Evolutionary conservation across 1,139 yeast species (phyloP), one percentile per base, ranked within the genome.

Genomic region (Pneumocystis carinii): DNA sequence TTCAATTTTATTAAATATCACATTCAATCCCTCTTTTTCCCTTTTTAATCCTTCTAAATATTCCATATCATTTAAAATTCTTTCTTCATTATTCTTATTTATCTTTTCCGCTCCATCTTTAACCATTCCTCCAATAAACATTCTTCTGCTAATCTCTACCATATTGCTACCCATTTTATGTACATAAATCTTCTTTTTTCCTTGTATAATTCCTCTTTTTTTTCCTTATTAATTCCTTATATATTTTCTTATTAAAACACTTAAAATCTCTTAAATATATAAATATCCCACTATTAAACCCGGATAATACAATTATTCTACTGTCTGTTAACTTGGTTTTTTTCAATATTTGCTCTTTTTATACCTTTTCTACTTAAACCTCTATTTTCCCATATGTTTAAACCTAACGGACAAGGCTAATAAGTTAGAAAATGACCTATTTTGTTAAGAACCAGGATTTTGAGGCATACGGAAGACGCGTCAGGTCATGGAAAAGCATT

Each of bases 401-500:
- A 8, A 32, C 35, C 35, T 5, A 32, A 32, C 35, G 35, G 35
- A 32, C 8, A 32, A 32, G 7, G 8, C 35, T 5, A 4, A 32
- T 4, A 32, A 7, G 1, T 32, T 32, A 32, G 35, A 32, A 39
- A 48, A 48, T 48, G 55, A 24, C 55, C 10, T 24, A 48, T 48
- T 48, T 48, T 48, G 24, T 12, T 5, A 48, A 48, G 4, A 48
- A 12, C 3, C 27, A 48, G 3, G 55, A 48, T 12, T 48, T 48
- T 48, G 32, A 48, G 14, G 55, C 32, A 24, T 24, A 48, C n/a
- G 38, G 17, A 57, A 57, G 42, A 12, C 41, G 38, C 6, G 77
- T 86, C 66, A 81, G 82, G 68, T 84, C 85, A 70, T 88, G 94
- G 94, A 76, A 77, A 63, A 86, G 95, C 0, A 68, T 73, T 24